Base-by-base conservation (phyloP, 139 green algal species). In the Chlorella sp. region DNA sequence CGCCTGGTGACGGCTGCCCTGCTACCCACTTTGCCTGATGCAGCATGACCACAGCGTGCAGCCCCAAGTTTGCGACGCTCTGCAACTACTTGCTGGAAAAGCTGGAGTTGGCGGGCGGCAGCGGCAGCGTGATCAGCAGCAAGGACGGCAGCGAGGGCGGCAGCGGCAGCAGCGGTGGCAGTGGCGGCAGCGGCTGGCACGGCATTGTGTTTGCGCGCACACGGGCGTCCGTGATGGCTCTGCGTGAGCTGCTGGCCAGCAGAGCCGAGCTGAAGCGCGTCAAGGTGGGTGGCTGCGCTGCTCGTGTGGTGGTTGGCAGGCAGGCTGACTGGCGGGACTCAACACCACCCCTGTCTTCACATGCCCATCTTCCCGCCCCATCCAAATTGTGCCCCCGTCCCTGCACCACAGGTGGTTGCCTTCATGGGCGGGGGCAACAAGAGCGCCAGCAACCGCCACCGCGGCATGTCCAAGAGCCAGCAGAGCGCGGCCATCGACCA, bases 401-500 rank as follows among this genome's bases (percentile, higher is more conserved):
- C n/a, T n/a, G n/a, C n/a, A n/a, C n/a, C n/a, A 13, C 65, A 73
- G 65, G 65, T 73, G n/a, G 65, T 73, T 13, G 4, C 65, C 13
- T 73, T 73, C 65, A 73, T 73, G 65, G 65, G 65, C n/a, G 20
- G 65, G 6, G 65, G 65, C 34, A 73, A 34, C 65, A 73, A 73
- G 65, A 73, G 65, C 65, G 65, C 65, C n/a, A 73, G 65, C 65
- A 44, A 34, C n/a, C 65, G 65, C 65, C 65, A 73, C 65, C 65
- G 65, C 7, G 65, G 65, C 65, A 73, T 73, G 65, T 44, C 32
- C 16, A 24, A 43, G n/a, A 73, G 65, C 65, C 16, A 41, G 65
- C 65, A 43, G 65, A 24, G 43, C 13, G 65, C 30, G 20, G 65
- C 65, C n/a, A 13, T 73, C n/a, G n/a, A 43, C 13, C n/a, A 41